A percentile compares a stretch with the other conserved stretches of the same genome.
phyloP scores from a whole-genome alignment of 257 asterid genomes.

The Schizonepeta tenuifolia region DNA sequence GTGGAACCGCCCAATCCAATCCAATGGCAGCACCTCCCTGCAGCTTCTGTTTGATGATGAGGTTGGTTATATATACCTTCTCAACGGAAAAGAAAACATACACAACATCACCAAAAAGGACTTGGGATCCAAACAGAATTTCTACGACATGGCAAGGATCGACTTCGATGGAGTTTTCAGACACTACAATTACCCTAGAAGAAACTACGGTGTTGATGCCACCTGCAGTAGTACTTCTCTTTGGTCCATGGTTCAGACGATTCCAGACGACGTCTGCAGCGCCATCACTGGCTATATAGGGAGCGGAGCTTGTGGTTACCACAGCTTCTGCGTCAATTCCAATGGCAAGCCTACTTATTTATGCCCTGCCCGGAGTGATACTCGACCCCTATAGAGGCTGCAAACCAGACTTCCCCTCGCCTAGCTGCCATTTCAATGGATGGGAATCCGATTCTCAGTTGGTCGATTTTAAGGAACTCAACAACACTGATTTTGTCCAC shows the following conservation, averaged over 20 bases:
- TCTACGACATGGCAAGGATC: constrained; percentile 39
- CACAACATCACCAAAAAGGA: background rate
- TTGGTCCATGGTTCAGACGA: constrained; percentile 32
- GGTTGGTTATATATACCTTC: constrained; percentile 31
- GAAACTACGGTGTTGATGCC: constrained; percentile 10
- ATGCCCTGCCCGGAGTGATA: constrained; percentile 51
- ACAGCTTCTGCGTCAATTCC: constrained; percentile 42
- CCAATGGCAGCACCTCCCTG: background rate
- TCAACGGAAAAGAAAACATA: background rate
- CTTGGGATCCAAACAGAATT: constrained; percentile 7
- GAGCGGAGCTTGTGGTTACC: constrained; percentile 59
- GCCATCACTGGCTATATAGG: constrained; percentile 26
- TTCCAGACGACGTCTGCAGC: constrained; percentile 39
- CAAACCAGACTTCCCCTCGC: constrained; percentile 38
- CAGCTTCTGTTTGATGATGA: constrained; percentile 36
- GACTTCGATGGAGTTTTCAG: constrained; percentile 52
- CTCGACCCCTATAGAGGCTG: constrained; percentile 40
- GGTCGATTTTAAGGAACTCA: constrained; percentile 19
- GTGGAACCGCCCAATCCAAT: background rate
- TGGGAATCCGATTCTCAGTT: constrained; percentile 13
- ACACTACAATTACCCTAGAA: constrained; percentile 37
- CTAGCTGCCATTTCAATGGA: constrained; percentile 27
- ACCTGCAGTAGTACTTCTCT: constrained; percentile 27
- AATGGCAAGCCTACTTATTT: constrained; percentile 38
- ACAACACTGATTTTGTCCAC: constrained; percentile 45